Evolutionary conservation across 2,329 filamentous ascomycete species (phyloP).

Genomic region (Hirsutella thompsonii): DNA sequence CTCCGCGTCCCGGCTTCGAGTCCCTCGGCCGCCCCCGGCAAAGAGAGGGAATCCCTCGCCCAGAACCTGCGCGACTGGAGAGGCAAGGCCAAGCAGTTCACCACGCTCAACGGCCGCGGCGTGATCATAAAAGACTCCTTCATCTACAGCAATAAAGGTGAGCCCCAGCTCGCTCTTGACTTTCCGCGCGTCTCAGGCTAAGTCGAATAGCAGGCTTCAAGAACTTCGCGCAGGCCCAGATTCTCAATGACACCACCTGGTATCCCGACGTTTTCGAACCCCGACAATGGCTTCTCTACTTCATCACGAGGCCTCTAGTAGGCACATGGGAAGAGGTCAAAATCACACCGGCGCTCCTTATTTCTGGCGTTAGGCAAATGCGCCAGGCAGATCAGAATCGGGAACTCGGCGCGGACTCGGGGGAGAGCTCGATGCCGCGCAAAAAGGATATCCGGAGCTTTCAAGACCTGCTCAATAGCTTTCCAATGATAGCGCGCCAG

Average conservation of each 20-base stretch:
- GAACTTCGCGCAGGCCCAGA: slow-evolving; percentile 74
- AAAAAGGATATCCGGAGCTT: slow-evolving; percentile 93
- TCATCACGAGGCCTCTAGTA: slow-evolving; percentile 79
- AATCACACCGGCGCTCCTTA: slow-evolving; percentile 52
- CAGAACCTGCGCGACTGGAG: slow-evolving; percentile 71
- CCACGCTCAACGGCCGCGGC: slow-evolving; percentile 82
- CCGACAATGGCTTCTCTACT: slow-evolving; percentile 92
- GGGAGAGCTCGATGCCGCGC: slow-evolving; percentile 29
- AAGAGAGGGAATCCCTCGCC: slow-evolving; percentile 47
- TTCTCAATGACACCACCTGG: slow-evolving; percentile 74
- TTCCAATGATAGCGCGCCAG: slow-evolving; percentile 90
- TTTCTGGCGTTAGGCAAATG: slow-evolving; percentile 27
- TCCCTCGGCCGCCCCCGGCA: slow-evolving; percentile 30
- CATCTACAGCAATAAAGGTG: slow-evolving; percentile 93
- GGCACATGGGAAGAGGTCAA: slow-evolving; percentile 69
- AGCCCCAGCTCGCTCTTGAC: not conserved
- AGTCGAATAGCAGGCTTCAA: slow-evolving; percentile 63
- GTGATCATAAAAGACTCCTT: slow-evolving; percentile 89
- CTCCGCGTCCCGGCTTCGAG: slow-evolving; percentile 60
- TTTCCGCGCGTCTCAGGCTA: not conserved
- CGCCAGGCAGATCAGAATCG: slow-evolving; percentile 21
- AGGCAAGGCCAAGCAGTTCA: slow-evolving; percentile 88
- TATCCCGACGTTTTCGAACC: slow-evolving; percentile 82
- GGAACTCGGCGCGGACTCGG: slow-evolving; percentile 21
- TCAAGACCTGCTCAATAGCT: slow-evolving; percentile 76